Conservation (phyloP, 1,284 basidiomycete species). For the Neonothopanus nambi region DNA sequence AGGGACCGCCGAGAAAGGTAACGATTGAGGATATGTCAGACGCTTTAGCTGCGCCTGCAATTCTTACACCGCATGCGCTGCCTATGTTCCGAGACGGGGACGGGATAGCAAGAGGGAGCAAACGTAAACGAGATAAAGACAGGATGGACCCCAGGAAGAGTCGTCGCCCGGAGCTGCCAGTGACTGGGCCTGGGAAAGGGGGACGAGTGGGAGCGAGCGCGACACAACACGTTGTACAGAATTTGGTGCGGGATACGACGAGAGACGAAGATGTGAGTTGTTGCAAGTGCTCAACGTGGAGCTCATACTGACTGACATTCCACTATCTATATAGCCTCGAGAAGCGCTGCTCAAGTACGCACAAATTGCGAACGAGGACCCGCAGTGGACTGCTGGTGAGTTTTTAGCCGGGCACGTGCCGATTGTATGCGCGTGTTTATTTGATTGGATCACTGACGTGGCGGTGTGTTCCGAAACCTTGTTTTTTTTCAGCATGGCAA, state of each 20-base stretch:
- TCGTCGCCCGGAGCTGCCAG: conserved; percentile 87
- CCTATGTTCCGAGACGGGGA: conserved; percentile 89
- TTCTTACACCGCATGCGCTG: conserved; percentile 87
- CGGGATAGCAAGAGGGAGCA: conserved; percentile 65
- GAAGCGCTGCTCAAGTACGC: conserved; percentile 97
- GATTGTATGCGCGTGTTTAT: conserved; percentile 21
- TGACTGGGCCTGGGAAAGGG: conserved; percentile 88
- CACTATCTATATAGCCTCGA: conserved; percentile 75
- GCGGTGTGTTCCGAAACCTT: conserved; percentile 25
- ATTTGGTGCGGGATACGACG: conserved; percentile 85
- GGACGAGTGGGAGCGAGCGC: conserved; percentile 95
- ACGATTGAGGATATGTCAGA: conserved; percentile 85
- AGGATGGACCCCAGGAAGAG: conserved; percentile 88
- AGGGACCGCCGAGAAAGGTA: conserved; percentile 69
- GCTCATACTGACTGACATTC: background rate
- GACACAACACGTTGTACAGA: conserved; percentile 93
- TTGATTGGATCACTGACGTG: conserved; percentile 26
- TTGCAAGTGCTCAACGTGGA: too few relatives aligned
- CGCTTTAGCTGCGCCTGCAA: conserved; percentile 77
- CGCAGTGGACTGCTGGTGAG: conserved; percentile 82
- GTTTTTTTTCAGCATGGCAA: conserved; percentile 73
- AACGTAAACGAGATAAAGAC: conserved; percentile 87
- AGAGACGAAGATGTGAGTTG: conserved; percentile 93
- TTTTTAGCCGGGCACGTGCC: conserved; percentile 17
- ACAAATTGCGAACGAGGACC: conserved; percentile 69